Base-by-base conservation (phyloP, 805 yeast genomes). In the Sugiyamaella valdiviana region DNA sequence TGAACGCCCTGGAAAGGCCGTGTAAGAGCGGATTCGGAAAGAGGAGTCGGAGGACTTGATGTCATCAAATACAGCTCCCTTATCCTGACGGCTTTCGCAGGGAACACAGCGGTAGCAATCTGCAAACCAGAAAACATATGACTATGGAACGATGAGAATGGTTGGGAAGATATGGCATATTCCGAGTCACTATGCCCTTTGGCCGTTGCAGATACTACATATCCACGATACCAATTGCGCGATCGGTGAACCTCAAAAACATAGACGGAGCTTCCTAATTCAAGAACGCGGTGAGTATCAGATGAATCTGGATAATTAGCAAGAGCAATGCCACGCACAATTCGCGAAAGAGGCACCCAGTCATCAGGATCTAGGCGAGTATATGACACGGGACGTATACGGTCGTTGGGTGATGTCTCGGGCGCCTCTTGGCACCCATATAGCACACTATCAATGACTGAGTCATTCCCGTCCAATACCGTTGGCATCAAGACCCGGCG, bases 151-250 rank as follows among this genome's bases (percentile, higher is more conserved):
- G 10, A 48, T 49, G 16, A 35, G 9, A 15, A 58, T 48, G 23
- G 50, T 48, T 9, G 44, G 44, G 32, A 4, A 12, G 9, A 4
- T 4, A 12, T 21, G 16, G n/a, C 44, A 41, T 2, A 26, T 7
- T 23, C 36, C 21, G 9, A 20, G 14, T 24, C 36, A 41, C 10
- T 17, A 21, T 10, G 14, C 17, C 21, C 22, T 26, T 29, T n/a
- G 7, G 19, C n/a, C n/a, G n/a, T 17, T 19, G 44, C 44, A 24
- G 82, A 69, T 32, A 83, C 68, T 3, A 78, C 72, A 63, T 88
- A 87, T 10, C 89, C 95, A 57, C 95, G 73, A 20, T 81, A 87
- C 95, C 95, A 88, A 52, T 75, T 75, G 17, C 72, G 72, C 24
- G 61, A 48, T 37, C 68, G 64, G 63, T 76, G 71, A 42, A 75